Evolutionary conservation across 163 green algal genomes (phyloP).

Genomic region (Scenedesmus sp.): DNA sequence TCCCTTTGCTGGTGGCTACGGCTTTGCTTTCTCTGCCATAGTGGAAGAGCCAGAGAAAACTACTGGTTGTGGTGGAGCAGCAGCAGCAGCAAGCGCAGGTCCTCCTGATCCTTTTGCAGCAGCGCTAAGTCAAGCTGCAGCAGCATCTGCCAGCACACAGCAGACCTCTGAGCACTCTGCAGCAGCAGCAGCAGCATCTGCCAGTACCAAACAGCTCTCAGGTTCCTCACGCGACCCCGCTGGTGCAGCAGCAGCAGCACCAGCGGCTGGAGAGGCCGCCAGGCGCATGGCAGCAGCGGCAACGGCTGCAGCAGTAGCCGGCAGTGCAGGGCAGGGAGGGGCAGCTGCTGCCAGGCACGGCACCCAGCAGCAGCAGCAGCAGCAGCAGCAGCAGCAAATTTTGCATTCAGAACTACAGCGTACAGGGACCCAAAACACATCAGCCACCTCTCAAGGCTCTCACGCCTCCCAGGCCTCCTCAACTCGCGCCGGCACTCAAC

Average conservation of each 20-base stretch:
- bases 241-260: neutral
- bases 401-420: too few relatives aligned
- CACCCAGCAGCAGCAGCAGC: neutral
- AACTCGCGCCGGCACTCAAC: neutral
- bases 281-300: neutral
- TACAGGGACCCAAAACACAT: too few relatives aligned
- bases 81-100: neutral
- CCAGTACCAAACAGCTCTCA: neutral
- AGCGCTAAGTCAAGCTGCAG: neutral
- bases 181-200: neutral
- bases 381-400: neutral
- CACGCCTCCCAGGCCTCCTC: neutral
- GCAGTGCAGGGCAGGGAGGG: too few relatives aligned
- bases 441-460: neutral
- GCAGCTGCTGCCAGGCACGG: too few relatives aligned
- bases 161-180: neutral
- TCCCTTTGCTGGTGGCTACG: neutral
- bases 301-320: neutral
- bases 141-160: neutral
- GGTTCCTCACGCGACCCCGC: too few relatives aligned
- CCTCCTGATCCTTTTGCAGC: neutral
- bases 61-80: neutral
- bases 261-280: neutral
- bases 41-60: neutral
- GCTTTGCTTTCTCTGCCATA: neutral